Conservation (phyloP, 345 rosid species). For the Nasturtium officinale region DNA sequence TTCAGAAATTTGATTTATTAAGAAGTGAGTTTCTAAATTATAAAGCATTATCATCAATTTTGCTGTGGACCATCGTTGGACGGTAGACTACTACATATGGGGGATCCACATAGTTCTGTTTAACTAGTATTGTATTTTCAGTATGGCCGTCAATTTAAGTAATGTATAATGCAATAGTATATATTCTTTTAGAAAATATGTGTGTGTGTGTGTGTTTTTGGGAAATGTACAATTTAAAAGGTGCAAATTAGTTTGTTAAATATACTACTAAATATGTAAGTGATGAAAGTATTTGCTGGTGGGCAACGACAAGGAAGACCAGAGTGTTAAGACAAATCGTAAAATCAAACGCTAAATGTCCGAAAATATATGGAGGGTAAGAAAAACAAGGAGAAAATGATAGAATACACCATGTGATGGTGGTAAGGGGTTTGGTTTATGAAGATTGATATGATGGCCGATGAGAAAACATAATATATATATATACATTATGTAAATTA, state of each 20-base stretch:
- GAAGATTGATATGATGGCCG: conserved; percentile 24
- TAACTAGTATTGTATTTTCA: not conserved
- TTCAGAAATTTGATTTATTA: not conserved
- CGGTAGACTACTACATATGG: not conserved
- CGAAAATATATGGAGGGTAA: conserved; percentile 31
- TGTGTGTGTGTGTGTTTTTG: not conserved
- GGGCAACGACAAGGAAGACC: conserved; percentile 30
- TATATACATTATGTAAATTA: not conserved
- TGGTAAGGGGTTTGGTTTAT: conserved; percentile 19
- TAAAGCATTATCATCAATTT: not conserved
- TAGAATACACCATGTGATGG: conserved; percentile 40
- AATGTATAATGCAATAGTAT: not conserved
- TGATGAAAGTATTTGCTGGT: conserved; percentile 22
- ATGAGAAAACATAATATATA: not conserved
- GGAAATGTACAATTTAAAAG: conserved; percentile 26
- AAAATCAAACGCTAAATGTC: conserved; percentile 38
- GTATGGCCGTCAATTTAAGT: conserved; percentile 4
- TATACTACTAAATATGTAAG: too few relatives aligned
- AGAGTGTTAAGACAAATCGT: conserved; percentile 18
- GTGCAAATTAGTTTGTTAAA: conserved; percentile 16
- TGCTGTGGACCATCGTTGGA: conserved; percentile 21
- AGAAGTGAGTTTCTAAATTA: not conserved
- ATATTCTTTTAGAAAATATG: not conserved
- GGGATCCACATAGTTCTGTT: conserved; percentile 10
- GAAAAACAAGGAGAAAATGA: conserved; percentile 34